Percentiles rank a stretch among this genome's conserved stretches.
These are phyloP conservation scores for Tylopilus sp. DNA, from an alignment of 768 basidiomycete genomes.

Conservation along the genomic window DNA sequence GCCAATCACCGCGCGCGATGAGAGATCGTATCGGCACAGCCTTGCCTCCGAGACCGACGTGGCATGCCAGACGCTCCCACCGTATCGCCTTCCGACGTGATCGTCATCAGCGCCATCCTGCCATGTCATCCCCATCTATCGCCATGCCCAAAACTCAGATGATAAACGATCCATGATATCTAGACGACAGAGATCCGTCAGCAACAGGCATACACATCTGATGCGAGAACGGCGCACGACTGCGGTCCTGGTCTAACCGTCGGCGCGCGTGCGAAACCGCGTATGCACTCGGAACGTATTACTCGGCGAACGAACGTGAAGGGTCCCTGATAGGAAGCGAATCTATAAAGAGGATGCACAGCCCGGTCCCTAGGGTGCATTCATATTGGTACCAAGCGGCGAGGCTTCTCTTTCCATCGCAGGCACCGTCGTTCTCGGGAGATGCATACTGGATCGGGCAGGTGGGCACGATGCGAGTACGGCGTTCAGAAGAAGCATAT, in stretches of 20 bases:
- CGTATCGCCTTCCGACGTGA: conserved; percentile 12
- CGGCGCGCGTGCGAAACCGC: background rate
- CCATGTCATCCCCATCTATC: background rate
- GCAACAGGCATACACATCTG: background rate
- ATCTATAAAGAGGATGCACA: no score
- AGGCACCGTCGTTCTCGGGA: conserved; percentile 8
- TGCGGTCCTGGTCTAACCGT: conserved; percentile 11
- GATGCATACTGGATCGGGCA: background rate
- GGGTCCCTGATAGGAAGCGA: no score
- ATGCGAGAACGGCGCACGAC: background rate
- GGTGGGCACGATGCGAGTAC: background rate
- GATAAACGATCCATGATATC: background rate
- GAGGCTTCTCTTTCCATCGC: background rate
- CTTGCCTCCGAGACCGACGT: background rate
- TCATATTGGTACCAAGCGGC: background rate
- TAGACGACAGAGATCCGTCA: background rate
- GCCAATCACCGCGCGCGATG: background rate
- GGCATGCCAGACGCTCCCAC: background rate
- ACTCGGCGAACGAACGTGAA: no score
- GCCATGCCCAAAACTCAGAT: background rate
- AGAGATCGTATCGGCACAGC: background rate
- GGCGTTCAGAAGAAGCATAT: background rate
- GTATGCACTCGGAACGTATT: no score
- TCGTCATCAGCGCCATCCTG: background rate
- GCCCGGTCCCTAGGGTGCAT: background rate